Conservation (phyloP, 1,284 basidiomycete genomes). For the Psilocybe mexicana region DNA sequence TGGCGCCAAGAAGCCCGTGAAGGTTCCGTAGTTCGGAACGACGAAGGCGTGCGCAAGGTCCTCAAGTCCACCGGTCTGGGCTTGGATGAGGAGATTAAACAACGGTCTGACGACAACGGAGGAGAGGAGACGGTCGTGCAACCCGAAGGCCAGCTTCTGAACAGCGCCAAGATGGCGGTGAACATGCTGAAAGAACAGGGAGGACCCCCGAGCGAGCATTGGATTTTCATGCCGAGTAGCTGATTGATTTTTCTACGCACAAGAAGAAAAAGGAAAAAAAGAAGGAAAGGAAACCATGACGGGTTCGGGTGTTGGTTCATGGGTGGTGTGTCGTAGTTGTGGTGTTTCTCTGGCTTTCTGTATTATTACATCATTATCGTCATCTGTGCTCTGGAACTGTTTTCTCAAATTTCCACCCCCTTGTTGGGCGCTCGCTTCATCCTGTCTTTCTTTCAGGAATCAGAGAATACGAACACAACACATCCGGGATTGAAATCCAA, state of each 20-base stretch:
- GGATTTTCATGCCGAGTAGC: conserved; percentile 17
- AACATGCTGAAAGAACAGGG: conserved; percentile 37
- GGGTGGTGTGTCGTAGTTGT: too few species aligned
- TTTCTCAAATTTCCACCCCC: too few species aligned
- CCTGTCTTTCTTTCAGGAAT: too few species aligned
- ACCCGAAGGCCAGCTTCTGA: conserved; percentile 32
- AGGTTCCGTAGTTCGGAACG: conserved; percentile 47
- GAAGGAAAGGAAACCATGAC: too few species aligned
- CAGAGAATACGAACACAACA: too few species aligned
- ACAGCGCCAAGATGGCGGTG: conserved; percentile 39
- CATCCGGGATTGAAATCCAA: too few species aligned
- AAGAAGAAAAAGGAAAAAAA: too few species aligned
- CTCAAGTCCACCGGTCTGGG: conserved; percentile 51
- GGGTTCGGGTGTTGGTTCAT: too few species aligned
- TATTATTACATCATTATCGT: too few species aligned
- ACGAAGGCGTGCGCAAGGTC: conserved; percentile 48
- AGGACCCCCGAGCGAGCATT: conserved; percentile 34
- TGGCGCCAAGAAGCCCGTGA: conserved; percentile 57
- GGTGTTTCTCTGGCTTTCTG: too few species aligned
- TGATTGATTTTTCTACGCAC: not conserved
- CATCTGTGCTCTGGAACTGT: too few species aligned
- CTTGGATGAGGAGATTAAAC: conserved; percentile 34
- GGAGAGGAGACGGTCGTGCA: conserved; percentile 18
- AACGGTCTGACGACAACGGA: conserved; percentile 9
- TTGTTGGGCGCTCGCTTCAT: too few species aligned